Evolutionary conservation across 768 basidiomycete genomes (phyloP).

Genomic region (Tricholoma flavovirens): DNA sequence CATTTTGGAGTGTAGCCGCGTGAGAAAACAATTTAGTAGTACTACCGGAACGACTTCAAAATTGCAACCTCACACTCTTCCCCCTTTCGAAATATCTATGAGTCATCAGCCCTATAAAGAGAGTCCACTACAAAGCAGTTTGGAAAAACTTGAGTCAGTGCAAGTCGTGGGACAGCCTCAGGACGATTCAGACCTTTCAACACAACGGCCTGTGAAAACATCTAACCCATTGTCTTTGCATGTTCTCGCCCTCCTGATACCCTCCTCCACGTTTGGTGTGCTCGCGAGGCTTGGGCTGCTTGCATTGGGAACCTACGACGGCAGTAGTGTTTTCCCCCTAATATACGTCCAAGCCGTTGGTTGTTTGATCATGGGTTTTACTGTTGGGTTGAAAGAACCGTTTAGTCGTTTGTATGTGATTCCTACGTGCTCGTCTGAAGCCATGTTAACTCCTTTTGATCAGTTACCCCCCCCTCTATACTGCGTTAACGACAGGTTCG

Average conservation of each 20-base stretch:
- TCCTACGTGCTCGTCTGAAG: not conserved
- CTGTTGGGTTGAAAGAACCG: slow-evolving; percentile 61
- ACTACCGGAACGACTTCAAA: too few species aligned
- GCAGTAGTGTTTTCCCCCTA: slow-evolving; percentile 71
- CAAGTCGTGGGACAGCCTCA: slow-evolving; percentile 32
- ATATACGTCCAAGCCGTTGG: slow-evolving; percentile 85
- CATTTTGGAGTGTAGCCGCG: too few species aligned
- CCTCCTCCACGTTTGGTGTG: slow-evolving; percentile 80
- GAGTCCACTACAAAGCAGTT: slow-evolving; percentile 2
- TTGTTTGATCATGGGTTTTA: slow-evolving; percentile 88
- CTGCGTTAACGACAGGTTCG: slow-evolving; percentile 77
- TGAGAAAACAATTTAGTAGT: too few species aligned
- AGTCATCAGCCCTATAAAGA: not conserved
- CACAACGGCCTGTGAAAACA: slow-evolving; percentile 26
- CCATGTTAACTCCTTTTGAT: not conserved
- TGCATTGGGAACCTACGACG: slow-evolving; percentile 70
- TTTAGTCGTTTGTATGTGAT: slow-evolving; percentile 67
- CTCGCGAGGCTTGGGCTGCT: slow-evolving; percentile 76
- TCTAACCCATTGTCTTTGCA: slow-evolving; percentile 54
- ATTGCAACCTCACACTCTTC: too few species aligned
- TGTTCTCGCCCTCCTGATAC: slow-evolving; percentile 67
- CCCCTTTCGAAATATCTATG: too few species aligned
- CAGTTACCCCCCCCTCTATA: slow-evolving; percentile 87
- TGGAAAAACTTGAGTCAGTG: slow-evolving; percentile 16
- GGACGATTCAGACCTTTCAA: slow-evolving; percentile 20